Percentiles rank a stretch among this genome's conserved stretches.
Conservation (phyloP, 192 early-diverging fungal species). For the Ambispora gerdemannii region DNA sequence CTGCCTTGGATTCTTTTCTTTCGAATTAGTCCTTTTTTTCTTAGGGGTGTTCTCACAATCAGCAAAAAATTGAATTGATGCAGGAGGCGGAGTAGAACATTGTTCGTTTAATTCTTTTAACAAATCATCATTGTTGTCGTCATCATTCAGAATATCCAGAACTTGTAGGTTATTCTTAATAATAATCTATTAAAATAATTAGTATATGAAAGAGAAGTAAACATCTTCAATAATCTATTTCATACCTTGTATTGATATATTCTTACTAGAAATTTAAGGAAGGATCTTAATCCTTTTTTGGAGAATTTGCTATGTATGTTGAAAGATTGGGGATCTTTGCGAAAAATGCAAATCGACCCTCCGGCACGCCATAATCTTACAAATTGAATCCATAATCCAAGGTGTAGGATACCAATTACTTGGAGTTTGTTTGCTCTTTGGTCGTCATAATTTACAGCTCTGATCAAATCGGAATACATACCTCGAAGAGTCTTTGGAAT, state of each 20-base stretch:
- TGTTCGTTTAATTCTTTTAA: not conserved
- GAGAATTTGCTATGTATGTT: conserved; percentile 23
- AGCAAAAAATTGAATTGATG: conserved; percentile 1
- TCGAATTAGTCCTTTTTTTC: too few species aligned
- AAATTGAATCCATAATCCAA: conserved; percentile 24
- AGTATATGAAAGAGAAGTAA: not conserved
- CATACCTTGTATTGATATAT: conserved; percentile 23
- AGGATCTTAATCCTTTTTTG: conserved; percentile 3
- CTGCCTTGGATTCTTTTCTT: too few species aligned
- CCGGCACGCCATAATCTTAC: conserved; percentile 21
- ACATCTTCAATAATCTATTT: not conserved
- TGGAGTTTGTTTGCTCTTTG: conserved; percentile 25
- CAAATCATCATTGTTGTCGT: not conserved
- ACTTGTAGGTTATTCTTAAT: conserved; percentile 13
- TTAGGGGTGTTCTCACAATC: conserved; percentile 1
- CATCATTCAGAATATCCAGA: not conserved
- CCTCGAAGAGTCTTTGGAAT: conserved; percentile 23
- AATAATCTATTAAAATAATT: conserved; percentile 18
- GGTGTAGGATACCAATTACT: conserved; percentile 17
- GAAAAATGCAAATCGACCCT: conserved; percentile 23
- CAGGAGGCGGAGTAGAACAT: not conserved
- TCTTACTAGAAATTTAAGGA: not conserved
- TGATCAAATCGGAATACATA: conserved; percentile 23
- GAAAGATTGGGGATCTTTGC: conserved; percentile 21
- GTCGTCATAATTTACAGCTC: conserved; percentile 3